Evolutionary conservation across 1,139 yeast species (phyloP).

Genomic region (Suhomyces chickasaworum): DNA sequence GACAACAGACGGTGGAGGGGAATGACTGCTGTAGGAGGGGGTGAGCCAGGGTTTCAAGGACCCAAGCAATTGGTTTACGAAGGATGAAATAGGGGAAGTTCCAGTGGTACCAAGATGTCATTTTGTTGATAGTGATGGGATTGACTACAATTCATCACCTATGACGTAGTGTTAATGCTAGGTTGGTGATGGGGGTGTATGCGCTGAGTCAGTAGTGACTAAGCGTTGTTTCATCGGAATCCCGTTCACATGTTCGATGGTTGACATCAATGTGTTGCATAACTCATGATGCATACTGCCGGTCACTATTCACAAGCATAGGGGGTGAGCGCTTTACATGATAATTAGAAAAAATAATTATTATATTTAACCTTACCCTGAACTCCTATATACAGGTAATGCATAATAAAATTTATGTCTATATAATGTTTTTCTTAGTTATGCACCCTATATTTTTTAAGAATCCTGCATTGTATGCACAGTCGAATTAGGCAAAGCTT

Average conservation of each 20-base stretch:
- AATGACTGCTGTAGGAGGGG: not conserved
- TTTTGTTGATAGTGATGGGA: no score
- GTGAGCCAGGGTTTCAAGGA: no score
- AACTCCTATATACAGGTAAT: not conserved
- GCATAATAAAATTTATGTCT: not conserved
- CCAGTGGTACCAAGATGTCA: no score
- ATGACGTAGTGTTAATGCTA: not conserved
- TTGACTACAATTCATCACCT: not conserved
- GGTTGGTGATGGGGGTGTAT: not conserved
- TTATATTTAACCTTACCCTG: not conserved
- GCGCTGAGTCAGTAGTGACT: not conserved
- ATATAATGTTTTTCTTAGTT: not conserved
- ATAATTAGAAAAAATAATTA: slow-evolving; percentile 2
- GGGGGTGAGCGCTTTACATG: slow-evolving; percentile 9
- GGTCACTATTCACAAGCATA: slow-evolving; percentile 1
- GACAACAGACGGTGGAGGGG: slow-evolving; percentile 1
- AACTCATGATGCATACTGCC: slow-evolving; percentile 1
- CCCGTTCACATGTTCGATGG: slow-evolving; percentile 1
- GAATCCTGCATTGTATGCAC: not conserved
- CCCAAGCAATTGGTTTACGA: no score
- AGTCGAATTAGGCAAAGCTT: slow-evolving; percentile 2
- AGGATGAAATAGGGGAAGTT: no score
- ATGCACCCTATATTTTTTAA: not conserved
- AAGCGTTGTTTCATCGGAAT: not conserved
- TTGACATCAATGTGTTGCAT: slow-evolving; percentile 1